phyloP scores from a whole-genome alignment of 2,329 filamentous ascomycete species.

The Parafenestella ontariensis region DNA sequence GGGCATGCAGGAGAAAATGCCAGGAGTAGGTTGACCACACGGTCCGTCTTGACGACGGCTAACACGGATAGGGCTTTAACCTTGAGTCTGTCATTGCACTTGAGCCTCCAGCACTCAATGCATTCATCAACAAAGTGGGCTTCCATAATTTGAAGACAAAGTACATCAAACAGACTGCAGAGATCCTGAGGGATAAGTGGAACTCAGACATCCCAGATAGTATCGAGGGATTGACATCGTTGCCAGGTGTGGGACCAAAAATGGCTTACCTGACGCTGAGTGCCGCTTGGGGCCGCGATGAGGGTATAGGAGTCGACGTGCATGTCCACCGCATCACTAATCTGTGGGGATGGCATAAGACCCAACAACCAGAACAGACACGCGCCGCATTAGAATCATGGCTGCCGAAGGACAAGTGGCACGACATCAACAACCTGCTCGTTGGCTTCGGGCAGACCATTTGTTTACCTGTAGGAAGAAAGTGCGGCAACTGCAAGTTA shows the following conservation, averaged over 20 bases:
- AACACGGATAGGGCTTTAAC: slow-evolving; percentile 61
- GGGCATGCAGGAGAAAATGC: slow-evolving; percentile 76
- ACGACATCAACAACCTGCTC: slow-evolving; percentile 88
- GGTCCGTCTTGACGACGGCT: neutral
- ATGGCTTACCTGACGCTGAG: slow-evolving; percentile 92
- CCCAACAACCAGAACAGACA: slow-evolving; percentile 82
- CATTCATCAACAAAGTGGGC: slow-evolving; percentile 81
- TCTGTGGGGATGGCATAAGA: slow-evolving; percentile 89
- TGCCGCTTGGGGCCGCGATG: slow-evolving; percentile 71
- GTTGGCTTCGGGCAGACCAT: slow-evolving; percentile 89
- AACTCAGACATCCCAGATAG: slow-evolving; percentile 80
- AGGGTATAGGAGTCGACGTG: slow-evolving; percentile 91
- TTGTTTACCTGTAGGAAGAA: slow-evolving; percentile 78
- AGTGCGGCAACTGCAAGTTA: slow-evolving; percentile 86
- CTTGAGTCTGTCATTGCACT: slow-evolving; percentile 80
- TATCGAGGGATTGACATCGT: slow-evolving; percentile 74
- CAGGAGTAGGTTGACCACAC: slow-evolving; percentile 44
- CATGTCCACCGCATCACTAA: slow-evolving; percentile 96
- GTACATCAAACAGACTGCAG: slow-evolving; percentile 77
- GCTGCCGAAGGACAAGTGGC: slow-evolving; percentile 85
- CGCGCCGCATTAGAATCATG: slow-evolving; percentile 76
- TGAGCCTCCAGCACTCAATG: slow-evolving; percentile 70
- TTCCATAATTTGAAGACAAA: slow-evolving; percentile 96
- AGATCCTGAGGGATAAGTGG: slow-evolving; percentile 74
- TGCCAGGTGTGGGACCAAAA: slow-evolving; percentile 91